Conservation (phyloP, 306 rosid species). For the Prunus mume region DNA sequence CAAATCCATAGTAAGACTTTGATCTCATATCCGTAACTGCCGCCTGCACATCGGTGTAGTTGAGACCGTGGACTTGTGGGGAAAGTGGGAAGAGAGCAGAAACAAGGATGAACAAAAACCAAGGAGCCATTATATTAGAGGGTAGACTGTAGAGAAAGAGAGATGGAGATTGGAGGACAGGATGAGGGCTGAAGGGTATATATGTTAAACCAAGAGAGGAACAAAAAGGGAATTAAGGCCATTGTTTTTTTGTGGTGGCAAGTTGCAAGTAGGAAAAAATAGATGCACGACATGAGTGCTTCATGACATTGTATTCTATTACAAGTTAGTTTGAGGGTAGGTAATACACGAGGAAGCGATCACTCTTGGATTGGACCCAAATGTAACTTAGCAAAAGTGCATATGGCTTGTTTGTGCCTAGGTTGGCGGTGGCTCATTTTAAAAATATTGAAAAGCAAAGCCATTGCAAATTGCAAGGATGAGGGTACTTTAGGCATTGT, state of each 20-base stretch:
- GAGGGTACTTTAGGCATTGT: neutral
- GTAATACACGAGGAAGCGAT: slow-evolving; percentile 14
- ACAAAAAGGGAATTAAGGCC: too few species aligned
- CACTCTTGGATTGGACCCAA: slow-evolving; percentile 3
- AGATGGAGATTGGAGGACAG: neutral
- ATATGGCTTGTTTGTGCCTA: too few species aligned
- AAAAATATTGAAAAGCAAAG: too few species aligned
- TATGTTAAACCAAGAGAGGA: neutral
- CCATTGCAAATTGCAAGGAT: neutral
- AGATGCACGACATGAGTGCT: neutral
- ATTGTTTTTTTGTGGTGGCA: too few species aligned
- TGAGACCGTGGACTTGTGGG: slow-evolving; percentile 16
- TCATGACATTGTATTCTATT: neutral
- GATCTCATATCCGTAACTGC: slow-evolving; percentile 54
- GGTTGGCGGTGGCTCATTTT: neutral
- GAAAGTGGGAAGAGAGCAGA: slow-evolving; percentile 22
- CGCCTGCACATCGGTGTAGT: slow-evolving; percentile 34
- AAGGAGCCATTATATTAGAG: slow-evolving; percentile 18
- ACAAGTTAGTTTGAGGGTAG: neutral
- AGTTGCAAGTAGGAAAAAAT: too few species aligned
- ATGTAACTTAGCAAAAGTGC: neutral
- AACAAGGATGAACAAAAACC: slow-evolving; percentile 15
- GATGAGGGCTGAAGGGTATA: neutral
- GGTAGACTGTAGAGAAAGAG: neutral
- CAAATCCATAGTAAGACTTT: slow-evolving; percentile 44